These are phyloP conservation scores for Aristolochia californica DNA, from an alignment of 164 flowering plant species.

Conservation along the genomic window DNA sequence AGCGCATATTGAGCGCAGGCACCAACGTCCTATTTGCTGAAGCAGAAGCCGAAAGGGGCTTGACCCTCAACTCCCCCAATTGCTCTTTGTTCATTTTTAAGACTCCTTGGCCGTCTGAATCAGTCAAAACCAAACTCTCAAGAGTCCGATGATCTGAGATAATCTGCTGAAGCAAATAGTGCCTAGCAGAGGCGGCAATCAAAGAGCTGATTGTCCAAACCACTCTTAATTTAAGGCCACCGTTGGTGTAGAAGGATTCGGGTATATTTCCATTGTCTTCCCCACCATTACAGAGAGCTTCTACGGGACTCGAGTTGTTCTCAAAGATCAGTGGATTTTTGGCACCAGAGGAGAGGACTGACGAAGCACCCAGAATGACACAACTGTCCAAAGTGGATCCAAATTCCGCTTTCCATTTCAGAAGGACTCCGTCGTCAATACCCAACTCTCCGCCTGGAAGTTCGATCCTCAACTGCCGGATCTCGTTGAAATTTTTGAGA, in stretches of 20 bases:
- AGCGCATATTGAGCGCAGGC: conserved; percentile 77
- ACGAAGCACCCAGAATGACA: conserved; percentile 76
- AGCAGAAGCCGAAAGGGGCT: conserved; percentile 72
- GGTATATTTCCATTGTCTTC: conserved; percentile 89
- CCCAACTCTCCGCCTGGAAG: conserved; percentile 86
- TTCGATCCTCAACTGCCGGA: conserved; percentile 62
- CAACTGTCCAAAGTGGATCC: conserved; percentile 86
- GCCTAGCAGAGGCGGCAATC: conserved; percentile 84
- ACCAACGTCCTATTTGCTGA: conserved; percentile 82
- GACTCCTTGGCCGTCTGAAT: conserved; percentile 86
- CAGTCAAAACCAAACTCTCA: conserved; percentile 61
- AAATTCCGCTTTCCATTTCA: conserved; percentile 89
- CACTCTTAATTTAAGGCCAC: conserved; percentile 73
- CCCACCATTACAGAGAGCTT: background rate
- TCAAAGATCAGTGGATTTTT: background rate
- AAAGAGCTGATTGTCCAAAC: conserved; percentile 90
- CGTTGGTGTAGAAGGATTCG: conserved; percentile 85
- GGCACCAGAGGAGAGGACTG: conserved; percentile 16
- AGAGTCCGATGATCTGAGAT: conserved; percentile 70
- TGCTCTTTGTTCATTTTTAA: conserved; percentile 76
- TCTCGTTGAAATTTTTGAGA: conserved; percentile 66
- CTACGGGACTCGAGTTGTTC: background rate
- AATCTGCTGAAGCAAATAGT: conserved; percentile 74
- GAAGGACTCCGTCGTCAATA: conserved; percentile 74
- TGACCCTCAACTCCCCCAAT: conserved; percentile 77